Evolutionary conservation across 2,329 filamentous ascomycete genomes (phyloP).

Genomic region (Leptosphaerulina australis): DNA sequence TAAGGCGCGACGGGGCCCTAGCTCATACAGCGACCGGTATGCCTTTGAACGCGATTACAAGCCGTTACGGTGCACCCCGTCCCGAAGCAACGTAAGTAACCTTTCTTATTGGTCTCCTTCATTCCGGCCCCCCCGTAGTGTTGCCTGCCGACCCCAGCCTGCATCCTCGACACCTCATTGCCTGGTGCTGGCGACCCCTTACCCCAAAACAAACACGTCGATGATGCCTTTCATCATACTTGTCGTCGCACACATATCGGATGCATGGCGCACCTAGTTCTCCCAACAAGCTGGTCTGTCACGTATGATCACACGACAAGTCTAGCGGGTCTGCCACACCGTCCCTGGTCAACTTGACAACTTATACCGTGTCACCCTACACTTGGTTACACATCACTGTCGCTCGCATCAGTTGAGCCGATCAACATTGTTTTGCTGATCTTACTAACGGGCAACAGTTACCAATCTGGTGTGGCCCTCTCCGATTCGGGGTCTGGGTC

Average conservation of each 20-base stretch:
- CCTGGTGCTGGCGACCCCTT: slow-evolving; percentile 47
- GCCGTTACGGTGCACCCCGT: slow-evolving; percentile 59
- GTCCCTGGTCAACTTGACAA: slow-evolving; percentile 46
- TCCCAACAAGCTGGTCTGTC: slow-evolving; percentile 50
- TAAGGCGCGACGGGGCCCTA: slow-evolving; percentile 58
- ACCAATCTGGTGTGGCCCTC: slow-evolving; percentile 57
- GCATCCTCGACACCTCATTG: slow-evolving; percentile 46
- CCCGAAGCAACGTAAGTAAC: slow-evolving; percentile 62
- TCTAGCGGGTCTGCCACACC: slow-evolving; percentile 46
- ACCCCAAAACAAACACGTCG: slow-evolving; percentile 51
- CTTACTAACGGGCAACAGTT: slow-evolving; percentile 54
- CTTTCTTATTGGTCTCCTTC: slow-evolving; percentile 48
- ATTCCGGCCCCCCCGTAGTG: slow-evolving; percentile 45
- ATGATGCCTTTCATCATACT: slow-evolving; percentile 43
- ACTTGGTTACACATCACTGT: slow-evolving; percentile 48
- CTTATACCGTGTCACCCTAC: slow-evolving; percentile 49
- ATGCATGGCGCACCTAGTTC: slow-evolving; percentile 46
- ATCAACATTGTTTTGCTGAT: slow-evolving; percentile 38
- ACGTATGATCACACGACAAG: slow-evolving; percentile 55
- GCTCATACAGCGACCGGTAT: slow-evolving; percentile 54
- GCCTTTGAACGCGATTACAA: slow-evolving; percentile 55
- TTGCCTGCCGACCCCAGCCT: slow-evolving; percentile 47
- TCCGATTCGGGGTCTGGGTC: slow-evolving; percentile 64
- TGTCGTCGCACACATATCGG: slow-evolving; percentile 48
- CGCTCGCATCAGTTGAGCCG: slow-evolving; percentile 41